phyloP scores from a whole-genome alignment of 164 flowering plant genomes.

The Euptelea pleiosperma region DNA sequence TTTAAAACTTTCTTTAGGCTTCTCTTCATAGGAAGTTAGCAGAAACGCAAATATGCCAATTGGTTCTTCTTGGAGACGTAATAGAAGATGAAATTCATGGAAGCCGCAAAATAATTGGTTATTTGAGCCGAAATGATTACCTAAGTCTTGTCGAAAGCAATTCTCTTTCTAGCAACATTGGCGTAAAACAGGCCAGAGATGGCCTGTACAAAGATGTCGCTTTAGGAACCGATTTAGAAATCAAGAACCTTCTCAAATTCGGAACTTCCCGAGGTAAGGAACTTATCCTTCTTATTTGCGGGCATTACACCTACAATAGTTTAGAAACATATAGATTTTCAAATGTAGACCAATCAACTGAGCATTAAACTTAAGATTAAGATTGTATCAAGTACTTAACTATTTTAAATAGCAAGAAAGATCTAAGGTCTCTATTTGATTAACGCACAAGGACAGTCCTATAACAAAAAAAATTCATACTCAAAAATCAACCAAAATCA shows the following conservation, averaged over 20 bases:
- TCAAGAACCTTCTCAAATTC: constrained; percentile 76
- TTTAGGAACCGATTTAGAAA: constrained; percentile 73
- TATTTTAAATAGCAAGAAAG: no score
- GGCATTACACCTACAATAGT: constrained; percentile 80
- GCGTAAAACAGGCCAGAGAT: constrained; percentile 85
- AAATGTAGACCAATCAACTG: not conserved
- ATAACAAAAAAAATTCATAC: no score
- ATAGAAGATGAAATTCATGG: constrained; percentile 47
- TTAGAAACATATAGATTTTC: constrained; percentile 5
- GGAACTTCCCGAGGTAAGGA: constrained; percentile 39
- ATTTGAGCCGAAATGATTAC: constrained; percentile 65
- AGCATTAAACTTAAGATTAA: not conserved
- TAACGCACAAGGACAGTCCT: no score
- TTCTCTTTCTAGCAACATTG: constrained; percentile 80
- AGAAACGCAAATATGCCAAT: constrained; percentile 83
- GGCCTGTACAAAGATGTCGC: constrained; percentile 95
- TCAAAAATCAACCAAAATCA: no score
- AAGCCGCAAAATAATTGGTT: constrained; percentile 44
- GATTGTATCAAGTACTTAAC: no score
- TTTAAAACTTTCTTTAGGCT: not conserved
- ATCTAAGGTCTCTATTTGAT: no score
- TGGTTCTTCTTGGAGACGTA: constrained; percentile 81
- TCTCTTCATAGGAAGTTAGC: constrained; percentile 25
- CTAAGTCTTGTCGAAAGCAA: constrained; percentile 58
- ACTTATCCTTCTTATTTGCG: constrained; percentile 57